Evolutionary conservation across 2,329 filamentous ascomycete genomes (phyloP).

Genomic region (Phaeoacremonium minimum): DNA sequence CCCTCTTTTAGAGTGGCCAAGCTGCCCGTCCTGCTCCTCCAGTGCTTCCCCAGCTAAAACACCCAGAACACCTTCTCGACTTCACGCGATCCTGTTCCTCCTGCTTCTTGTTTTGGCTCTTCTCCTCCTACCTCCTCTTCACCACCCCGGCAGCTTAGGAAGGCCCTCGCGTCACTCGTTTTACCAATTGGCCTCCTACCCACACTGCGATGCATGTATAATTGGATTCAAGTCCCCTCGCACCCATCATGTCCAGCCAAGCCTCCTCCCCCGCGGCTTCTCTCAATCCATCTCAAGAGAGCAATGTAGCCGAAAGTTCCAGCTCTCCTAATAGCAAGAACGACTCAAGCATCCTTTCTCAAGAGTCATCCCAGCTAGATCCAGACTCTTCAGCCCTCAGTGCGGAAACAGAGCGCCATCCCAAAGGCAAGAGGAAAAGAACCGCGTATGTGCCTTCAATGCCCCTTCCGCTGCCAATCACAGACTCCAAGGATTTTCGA

Average conservation of each 20-base stretch:
- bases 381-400: constrained; percentile 9
- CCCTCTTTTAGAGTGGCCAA: no score
- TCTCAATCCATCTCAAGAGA: constrained; percentile 6
- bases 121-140: neutral
- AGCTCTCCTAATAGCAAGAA: constrained; percentile 9
- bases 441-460: constrained; percentile 48
- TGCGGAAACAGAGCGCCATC: constrained; percentile 34
- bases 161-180: neutral
- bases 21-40: neutral
- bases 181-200: neutral
- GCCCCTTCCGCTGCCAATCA: constrained; percentile 8
- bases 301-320: constrained; percentile 2
- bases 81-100: neutral
- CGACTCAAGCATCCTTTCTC: constrained; percentile 4
- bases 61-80: neutral
- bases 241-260: constrained; percentile 9
- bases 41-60: neutral
- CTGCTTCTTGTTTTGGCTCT: neutral
- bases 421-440: constrained; percentile 58
- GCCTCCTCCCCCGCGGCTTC: constrained; percentile 6
- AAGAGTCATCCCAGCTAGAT: constrained; percentile 4
- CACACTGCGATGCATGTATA: neutral
- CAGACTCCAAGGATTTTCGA: no score
- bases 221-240: neutral
- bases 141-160: neutral